phyloP scores from a whole-genome alignment of 306 rosid genomes.

The Gastrolobium bilobum region DNA sequence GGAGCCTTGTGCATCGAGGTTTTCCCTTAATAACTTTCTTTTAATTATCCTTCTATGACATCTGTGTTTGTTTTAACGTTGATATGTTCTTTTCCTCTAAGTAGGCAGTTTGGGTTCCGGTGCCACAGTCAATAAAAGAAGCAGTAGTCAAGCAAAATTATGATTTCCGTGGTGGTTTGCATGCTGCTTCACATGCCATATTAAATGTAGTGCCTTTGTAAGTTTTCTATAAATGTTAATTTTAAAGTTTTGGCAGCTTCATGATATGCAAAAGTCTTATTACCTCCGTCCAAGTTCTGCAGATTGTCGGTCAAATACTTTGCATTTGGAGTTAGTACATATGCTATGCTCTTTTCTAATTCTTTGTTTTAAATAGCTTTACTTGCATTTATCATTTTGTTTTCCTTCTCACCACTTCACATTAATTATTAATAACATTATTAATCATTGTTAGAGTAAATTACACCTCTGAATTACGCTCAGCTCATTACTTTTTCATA shows the following conservation, averaged over 20 bases:
- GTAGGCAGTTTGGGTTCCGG: conserved; percentile 95
- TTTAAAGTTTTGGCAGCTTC: conserved; percentile 29
- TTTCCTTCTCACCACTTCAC: not conserved
- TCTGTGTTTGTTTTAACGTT: conserved; percentile 33
- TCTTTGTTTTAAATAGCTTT: conserved; percentile 3
- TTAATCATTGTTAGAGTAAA: conserved; percentile 9
- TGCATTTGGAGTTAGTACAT: not conserved
- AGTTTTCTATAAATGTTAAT: conserved; percentile 52
- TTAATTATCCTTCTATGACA: conserved; percentile 31
- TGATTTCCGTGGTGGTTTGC: conserved; percentile 96
- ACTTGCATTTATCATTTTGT: not conserved
- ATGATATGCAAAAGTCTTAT: conserved; percentile 36
- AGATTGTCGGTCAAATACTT: conserved; percentile 11
- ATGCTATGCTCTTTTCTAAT: conserved; percentile 11
- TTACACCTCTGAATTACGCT: not conserved
- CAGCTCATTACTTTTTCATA: conserved; percentile 10
- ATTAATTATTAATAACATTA: conserved; percentile 7
- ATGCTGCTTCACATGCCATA: conserved; percentile 97
- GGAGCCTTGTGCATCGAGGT: too few species aligned
- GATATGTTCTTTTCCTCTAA: conserved; percentile 41
- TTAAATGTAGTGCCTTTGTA: conserved; percentile 92
- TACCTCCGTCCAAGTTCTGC: conserved; percentile 16
- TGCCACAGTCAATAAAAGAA: conserved; percentile 75
- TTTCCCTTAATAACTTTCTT: not conserved
- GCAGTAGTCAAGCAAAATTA: conserved; percentile 58